Evolutionary conservation across 1,284 basidiomycete genomes (phyloP).

Genomic region (Malassezia sp.): DNA sequence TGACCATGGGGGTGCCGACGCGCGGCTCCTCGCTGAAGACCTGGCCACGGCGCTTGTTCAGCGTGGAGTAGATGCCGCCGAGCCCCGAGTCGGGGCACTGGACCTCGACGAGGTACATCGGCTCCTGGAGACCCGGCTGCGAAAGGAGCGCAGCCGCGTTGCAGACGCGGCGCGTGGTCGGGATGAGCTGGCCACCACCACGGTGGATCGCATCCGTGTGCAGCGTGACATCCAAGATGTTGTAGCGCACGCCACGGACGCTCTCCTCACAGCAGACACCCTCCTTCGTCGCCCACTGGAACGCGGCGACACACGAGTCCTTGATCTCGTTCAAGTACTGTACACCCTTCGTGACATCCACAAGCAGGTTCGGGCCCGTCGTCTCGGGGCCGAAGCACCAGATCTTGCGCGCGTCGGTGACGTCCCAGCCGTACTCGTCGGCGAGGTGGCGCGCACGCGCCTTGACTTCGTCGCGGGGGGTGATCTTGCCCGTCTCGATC

Average conservation of each 20-base stretch:
- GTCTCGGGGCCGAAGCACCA: conserved; percentile 99
- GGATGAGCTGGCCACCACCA: conserved; percentile 97
- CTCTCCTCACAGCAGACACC: conserved; percentile 94
- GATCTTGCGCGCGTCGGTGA: conserved; percentile 97
- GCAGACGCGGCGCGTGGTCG: conserved; percentile 85
- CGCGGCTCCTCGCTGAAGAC: conserved; percentile 97
- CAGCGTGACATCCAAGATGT: conserved; percentile 89
- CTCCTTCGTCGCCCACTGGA: conserved; percentile 85
- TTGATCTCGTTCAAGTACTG: conserved; percentile 73
- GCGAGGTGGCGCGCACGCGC: conserved; percentile 85
- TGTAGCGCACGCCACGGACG: conserved; percentile 95
- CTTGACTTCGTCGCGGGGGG: conserved; percentile 94
- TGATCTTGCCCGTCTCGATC: conserved; percentile 79
- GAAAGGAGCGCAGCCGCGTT: conserved; percentile 92
- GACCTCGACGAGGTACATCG: conserved; percentile 94
- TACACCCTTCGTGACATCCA: conserved; percentile 98
- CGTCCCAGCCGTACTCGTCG: conserved; percentile 96
- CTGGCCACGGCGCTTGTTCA: conserved; percentile 98
- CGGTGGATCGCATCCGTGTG: conserved; percentile 99
- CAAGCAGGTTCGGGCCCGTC: conserved; percentile 89
- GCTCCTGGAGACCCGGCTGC: conserved; percentile 84
- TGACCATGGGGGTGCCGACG: conserved; percentile 97
- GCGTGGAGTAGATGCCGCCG: conserved; percentile 83
- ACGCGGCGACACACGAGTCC: conserved; percentile 96
- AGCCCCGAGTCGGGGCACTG: conserved; percentile 96